Evolutionary conservation across 345 rosid species (phyloP).

Genomic region (Lagerstroemia speciosa): DNA sequence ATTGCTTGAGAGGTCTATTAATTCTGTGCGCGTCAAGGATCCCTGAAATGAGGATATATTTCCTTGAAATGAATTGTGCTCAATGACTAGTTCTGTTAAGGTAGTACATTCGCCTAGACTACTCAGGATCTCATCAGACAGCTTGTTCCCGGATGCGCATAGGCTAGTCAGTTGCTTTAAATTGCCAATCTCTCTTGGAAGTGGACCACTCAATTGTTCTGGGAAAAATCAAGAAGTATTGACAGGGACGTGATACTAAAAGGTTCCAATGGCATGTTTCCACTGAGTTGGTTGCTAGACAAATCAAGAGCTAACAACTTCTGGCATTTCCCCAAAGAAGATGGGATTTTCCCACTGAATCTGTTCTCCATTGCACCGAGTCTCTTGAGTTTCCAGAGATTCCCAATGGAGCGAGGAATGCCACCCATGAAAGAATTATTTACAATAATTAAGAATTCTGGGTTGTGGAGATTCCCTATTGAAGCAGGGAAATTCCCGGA

Average conservation of each 20-base stretch:
- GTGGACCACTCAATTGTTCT: slow-evolving; percentile 11
- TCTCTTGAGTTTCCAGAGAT: background rate
- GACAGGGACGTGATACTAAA: slow-evolving; percentile 9
- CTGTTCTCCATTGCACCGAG: background rate
- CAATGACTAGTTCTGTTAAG: slow-evolving; percentile 4
- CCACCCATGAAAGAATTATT: slow-evolving; percentile 4
- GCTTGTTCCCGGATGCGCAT: slow-evolving; percentile 4
- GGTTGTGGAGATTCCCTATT: background rate
- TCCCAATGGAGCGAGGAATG: background rate
- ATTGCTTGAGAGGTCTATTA: slow-evolving; percentile 12
- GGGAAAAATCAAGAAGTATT: background rate
- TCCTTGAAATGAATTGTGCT: slow-evolving; percentile 4
- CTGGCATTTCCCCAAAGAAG: background rate
- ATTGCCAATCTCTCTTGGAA: slow-evolving; percentile 9
- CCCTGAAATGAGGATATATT: slow-evolving; percentile 2
- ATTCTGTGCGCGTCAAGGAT: slow-evolving; percentile 2
- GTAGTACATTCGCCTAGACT: background rate
- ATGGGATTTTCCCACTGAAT: slow-evolving; percentile 4
- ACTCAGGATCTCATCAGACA: background rate
- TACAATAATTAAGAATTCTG: background rate
- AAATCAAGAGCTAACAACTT: background rate
- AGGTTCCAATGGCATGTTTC: slow-evolving; percentile 7
- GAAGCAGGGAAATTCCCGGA: slow-evolving; percentile 7
- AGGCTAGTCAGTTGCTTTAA: background rate
- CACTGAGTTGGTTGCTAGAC: background rate